Conservation (phyloP, 2,329 filamentous ascomycete genomes). For the Claviceps fusiformis region DNA sequence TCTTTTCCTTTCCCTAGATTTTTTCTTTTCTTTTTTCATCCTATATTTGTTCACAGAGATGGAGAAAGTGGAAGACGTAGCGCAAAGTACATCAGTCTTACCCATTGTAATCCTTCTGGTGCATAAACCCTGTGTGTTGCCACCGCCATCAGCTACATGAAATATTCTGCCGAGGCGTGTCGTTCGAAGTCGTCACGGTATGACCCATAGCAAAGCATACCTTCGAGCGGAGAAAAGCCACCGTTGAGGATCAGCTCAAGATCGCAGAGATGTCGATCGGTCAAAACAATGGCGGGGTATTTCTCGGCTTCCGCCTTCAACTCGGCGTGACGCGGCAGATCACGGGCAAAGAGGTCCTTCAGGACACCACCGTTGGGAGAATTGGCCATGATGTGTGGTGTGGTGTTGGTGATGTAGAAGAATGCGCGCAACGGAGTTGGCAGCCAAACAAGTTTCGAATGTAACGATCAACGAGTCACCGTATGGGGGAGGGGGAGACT, state of each 20-base stretch:
- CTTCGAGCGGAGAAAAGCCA: slow-evolving; percentile 94
- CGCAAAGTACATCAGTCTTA: slow-evolving; percentile 29
- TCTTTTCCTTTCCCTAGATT: too few relatives aligned
- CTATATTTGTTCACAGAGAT: too few relatives aligned
- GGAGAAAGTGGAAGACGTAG: neutral
- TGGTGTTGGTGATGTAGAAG: neutral
- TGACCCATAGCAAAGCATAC: slow-evolving; percentile 33
- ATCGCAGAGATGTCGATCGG: slow-evolving; percentile 93
- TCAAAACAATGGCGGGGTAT: slow-evolving; percentile 71
- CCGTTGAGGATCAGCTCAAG: slow-evolving; percentile 94
- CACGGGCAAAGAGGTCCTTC: slow-evolving; percentile 93
- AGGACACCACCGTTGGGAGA: slow-evolving; percentile 81
- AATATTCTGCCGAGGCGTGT: neutral
- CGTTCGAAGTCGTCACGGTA: neutral
- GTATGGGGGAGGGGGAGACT: slow-evolving; percentile 1
- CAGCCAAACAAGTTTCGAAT: neutral
- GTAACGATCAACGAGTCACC: neutral
- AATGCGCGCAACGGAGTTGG: neutral
- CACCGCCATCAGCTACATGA: slow-evolving; percentile 1
- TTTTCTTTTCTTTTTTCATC: too few relatives aligned
- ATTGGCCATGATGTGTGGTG: slow-evolving; percentile 42
- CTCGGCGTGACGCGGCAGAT: slow-evolving; percentile 68
- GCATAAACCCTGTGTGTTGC: slow-evolving; percentile 68
- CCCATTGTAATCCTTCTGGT: slow-evolving; percentile 91
- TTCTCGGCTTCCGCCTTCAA: slow-evolving; percentile 74